Conservation (phyloP, 164 flowering plant genomes). For the Pachysandra terminalis region DNA sequence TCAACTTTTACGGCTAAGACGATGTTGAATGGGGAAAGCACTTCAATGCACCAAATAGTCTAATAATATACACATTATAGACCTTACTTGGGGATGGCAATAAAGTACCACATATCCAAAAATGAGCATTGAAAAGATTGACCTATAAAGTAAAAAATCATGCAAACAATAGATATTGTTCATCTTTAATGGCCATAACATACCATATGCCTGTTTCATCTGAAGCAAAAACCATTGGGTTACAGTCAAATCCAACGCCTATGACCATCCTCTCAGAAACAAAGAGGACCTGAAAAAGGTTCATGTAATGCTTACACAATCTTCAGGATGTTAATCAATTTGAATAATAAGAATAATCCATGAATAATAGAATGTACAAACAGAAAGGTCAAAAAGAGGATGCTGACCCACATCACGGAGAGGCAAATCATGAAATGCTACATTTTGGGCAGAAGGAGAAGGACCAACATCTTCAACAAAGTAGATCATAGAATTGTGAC, state of each 20-base stretch:
- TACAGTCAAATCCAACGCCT: constrained; percentile 95
- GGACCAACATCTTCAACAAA: constrained; percentile 98
- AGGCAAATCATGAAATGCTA: constrained; percentile 91
- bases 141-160: background rate
- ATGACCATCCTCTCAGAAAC: constrained; percentile 85
- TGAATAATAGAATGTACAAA: background rate
- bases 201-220: constrained; percentile 97
- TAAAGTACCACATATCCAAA: background rate
- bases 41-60: background rate
- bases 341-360: constrained; percentile 6
- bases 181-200: constrained; percentile 9
- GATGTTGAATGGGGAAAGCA: background rate
- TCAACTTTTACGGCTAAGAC: background rate
- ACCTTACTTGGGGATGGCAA: background rate
- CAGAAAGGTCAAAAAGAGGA: constrained; percentile 45
- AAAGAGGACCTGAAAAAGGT: constrained; percentile 64
- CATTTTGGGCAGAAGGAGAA: constrained; percentile 88
- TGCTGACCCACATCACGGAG: constrained; percentile 99
- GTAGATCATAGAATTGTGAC: constrained; percentile 95
- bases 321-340: background rate
- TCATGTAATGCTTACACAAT: background rate
- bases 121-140: too few relatives aligned
- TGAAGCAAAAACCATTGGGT: constrained; percentile 87
- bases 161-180: background rate
- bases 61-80: background rate